Base-by-base conservation (phyloP, 73 alveolate species). In the Stentor roeselii region DNA sequence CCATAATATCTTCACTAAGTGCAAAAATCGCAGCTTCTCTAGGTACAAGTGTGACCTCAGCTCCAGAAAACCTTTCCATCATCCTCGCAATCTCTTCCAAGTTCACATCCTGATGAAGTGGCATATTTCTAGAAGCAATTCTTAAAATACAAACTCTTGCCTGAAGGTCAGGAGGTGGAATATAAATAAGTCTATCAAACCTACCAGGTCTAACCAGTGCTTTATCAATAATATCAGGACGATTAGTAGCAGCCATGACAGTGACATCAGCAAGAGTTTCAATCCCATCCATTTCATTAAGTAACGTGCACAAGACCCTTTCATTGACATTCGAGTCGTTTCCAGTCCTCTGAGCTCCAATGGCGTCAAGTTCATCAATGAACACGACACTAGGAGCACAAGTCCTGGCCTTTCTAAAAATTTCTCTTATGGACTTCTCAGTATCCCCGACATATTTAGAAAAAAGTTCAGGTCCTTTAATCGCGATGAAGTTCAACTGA, bases 381-480 rank as follows among this genome's bases (percentile, higher is more conserved):
- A 97, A 97, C 32, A 97, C 95, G 27, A 97, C 95, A 75, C 99
- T 95, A 27, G 99, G 99, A 50, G 97, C 95, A 38, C 98, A 92
- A 11, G 97, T 95, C 76, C 97, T 89, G 3, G 99, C 99, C 91
- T 98, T 94, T 35, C 95, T 92, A 84, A 97, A 97, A 41, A 97
- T 93, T 83, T 98, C 99, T 88, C 99, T 89, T 36, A 98, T 96
- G 36, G 99, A 98, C 75, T 97, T 97, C 90, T 98, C 99, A 31
- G 99, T 90, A 86, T 98, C 99, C 14, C 99, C 99, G 3, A 98
- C 99, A 82, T 97, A 98, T 86, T 98, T 98, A 77, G 99, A 93
- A 86, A 98, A 98, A 27, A 98, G 97, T 90, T 98, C 99, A 0
- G 99, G 99, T 0, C 99, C 99, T 90, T 98, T 98, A 50, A 98